Evolutionary conservation across 1,284 basidiomycete genomes (phyloP), one percentile per base, ranked within the genome.

Genomic region (Cystobasidiaceae sp.): DNA sequence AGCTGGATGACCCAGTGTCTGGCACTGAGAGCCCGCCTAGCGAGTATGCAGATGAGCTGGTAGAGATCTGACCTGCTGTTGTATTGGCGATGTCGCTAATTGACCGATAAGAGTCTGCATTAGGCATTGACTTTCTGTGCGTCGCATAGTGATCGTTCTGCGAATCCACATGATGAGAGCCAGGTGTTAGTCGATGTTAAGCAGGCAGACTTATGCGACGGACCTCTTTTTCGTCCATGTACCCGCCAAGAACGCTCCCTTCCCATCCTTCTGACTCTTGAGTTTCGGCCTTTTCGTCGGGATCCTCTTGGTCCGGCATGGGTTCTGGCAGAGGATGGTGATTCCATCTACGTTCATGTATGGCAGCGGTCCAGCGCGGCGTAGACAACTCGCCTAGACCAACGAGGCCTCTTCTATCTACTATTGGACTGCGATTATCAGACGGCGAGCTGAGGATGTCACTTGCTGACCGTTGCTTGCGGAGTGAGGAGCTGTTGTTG

Each of bases 361-460:
- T 68, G 21, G 59, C 59, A 70, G 79, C 80, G 61, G 84, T 82
- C 93, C 93, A 98, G 69, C 93, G 84, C 39, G 94, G 94, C n/a
- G 94, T 97, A 6, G 92, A 82, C n/a, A 97, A 84, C 78, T 97
- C 94, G 39, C 94, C 94, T 9, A 97, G 89, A 21, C 94, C 94
- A 59, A 97, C 86, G 43, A 97, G 84, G 25, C 85, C 89, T 17
- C 86, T 83, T 61, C 94, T 83, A 79, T 98, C 93, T 70, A 93
- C 91, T 68, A 81, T 49, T 15, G 52, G 51, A 27, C 51, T 41
- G 28, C 39, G 45, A 34, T 34, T 33, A 27, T 32, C 33, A 23
- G 55, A 51, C 27, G 61, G 61, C 13, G 61, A 64, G 43, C 41
- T 51, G 15, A 54, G 15, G 23, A 62, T 27, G 34, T 49, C 48